Conservation (phyloP, 768 basidiomycete species). For the Lentinula boryana region DNA sequence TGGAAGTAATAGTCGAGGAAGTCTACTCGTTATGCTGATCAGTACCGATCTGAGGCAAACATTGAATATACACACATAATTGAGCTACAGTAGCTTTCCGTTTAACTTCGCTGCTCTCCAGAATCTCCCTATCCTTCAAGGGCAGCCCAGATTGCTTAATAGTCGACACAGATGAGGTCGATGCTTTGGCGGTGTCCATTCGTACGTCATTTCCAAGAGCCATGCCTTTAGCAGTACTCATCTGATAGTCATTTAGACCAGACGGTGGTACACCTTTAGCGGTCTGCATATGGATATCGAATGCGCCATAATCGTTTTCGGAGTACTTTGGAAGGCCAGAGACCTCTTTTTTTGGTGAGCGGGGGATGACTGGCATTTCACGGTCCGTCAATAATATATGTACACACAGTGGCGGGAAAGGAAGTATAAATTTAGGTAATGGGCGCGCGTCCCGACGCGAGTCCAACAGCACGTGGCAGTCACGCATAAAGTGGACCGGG, state of each 20-base stretch:
- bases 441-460: background rate
- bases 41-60: background rate
- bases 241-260: conserved; percentile 39
- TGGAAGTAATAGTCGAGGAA: conserved; percentile 99
- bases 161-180: conserved; percentile 33
- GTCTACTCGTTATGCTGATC: conserved; percentile 38
- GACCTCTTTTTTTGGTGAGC: conserved; percentile 4
- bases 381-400: background rate
- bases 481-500: background rate
- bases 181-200: conserved; percentile 62
- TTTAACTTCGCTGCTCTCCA: conserved; percentile 83
- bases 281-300: conserved; percentile 71
- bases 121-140: conserved; percentile 80
- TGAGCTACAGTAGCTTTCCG: conserved; percentile 97
- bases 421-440: background rate
- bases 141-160: conserved; percentile 53
- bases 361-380: background rate
- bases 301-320: background rate
- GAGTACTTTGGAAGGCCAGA: conserved; percentile 5
- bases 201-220: conserved; percentile 48
- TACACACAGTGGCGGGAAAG: background rate
- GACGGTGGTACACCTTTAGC: conserved; percentile 50
- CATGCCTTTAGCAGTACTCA: conserved; percentile 58
- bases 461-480: background rate
- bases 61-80: conserved; percentile 61